phyloP scores from a whole-genome alignment of 129 eudicot species.

The Scalesia atractyloides region DNA sequence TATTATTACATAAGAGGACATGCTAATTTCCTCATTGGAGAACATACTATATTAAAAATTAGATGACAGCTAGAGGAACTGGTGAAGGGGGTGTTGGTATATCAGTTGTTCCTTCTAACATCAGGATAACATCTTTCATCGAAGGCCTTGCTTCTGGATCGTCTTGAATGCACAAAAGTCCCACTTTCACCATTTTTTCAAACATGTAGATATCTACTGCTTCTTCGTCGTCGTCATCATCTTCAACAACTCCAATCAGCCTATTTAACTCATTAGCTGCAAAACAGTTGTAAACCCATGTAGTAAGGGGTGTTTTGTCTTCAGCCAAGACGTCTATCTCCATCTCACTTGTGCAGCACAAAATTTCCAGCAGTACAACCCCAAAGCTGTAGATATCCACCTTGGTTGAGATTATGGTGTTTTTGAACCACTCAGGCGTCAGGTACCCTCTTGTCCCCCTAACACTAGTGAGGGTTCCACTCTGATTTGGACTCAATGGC shows the following conservation, averaged over 20 bases:
- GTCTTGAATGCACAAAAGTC: slow-evolving; percentile 41
- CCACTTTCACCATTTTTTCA: slow-evolving; percentile 43
- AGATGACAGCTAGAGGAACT: slow-evolving; percentile 1
- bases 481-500: slow-evolving; percentile 33
- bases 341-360: slow-evolving; percentile 25
- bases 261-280: slow-evolving; percentile 2
- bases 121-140: slow-evolving; percentile 37
- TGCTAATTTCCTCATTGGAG: neutral
- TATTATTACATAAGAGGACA: neutral
- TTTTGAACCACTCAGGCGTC: slow-evolving; percentile 45
- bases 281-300: slow-evolving; percentile 38
- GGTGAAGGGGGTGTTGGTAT: slow-evolving; percentile 35
- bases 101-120: slow-evolving; percentile 46
- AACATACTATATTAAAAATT: neutral
- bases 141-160: slow-evolving; percentile 38
- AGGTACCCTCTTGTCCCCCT: slow-evolving; percentile 37
- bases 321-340: slow-evolving; percentile 18
- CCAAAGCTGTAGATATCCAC: slow-evolving; percentile 50
- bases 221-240: slow-evolving; percentile 12
- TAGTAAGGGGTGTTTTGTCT: slow-evolving; percentile 10
- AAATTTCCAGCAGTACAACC: slow-evolving; percentile 38
- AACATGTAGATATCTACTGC: slow-evolving; percentile 20
- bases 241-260: slow-evolving; percentile 9
- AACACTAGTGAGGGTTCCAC: slow-evolving; percentile 21
- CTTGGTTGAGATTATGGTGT: slow-evolving; percentile 30